Evolutionary conservation across 495 filamentous ascomycete genomes (phyloP).

Genomic region (Penicillium lividum): DNA sequence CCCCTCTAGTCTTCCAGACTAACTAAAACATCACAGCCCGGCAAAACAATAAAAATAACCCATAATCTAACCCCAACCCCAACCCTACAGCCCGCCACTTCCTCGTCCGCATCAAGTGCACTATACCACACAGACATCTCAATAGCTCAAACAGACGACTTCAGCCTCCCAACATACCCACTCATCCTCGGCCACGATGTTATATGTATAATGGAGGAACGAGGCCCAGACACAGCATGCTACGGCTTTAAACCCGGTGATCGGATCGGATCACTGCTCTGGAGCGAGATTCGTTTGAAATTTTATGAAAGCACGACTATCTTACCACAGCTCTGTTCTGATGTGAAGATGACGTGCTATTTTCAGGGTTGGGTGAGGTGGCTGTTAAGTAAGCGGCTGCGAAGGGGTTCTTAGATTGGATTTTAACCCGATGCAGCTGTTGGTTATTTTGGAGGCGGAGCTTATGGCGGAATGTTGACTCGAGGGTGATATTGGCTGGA

Average conservation of each 20-base stretch:
- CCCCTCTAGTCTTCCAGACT: too few species aligned
- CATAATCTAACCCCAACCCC: conserved; percentile 15
- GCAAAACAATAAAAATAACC: conserved; percentile 14
- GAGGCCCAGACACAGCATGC: conserved; percentile 14
- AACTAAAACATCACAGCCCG: conserved; percentile 5
- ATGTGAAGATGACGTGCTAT: conserved; percentile 13
- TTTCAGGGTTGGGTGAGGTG: conserved; percentile 18
- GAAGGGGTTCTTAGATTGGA: conserved; percentile 22
- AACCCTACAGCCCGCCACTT: conserved; percentile 15
- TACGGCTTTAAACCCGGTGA: conserved; percentile 18
- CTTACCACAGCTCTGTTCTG: conserved; percentile 11
- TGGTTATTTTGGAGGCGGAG: conserved; percentile 3
- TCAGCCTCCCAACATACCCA: not conserved
- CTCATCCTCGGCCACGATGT: conserved; percentile 24
- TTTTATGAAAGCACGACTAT: conserved; percentile 13
- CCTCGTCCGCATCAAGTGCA: conserved; percentile 20
- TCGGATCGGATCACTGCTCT: conserved; percentile 17
- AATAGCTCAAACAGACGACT: not conserved
- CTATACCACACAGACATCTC: conserved; percentile 21
- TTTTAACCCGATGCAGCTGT: conserved; percentile 15
- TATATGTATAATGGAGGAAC: conserved; percentile 17
- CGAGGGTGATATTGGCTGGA: not conserved
- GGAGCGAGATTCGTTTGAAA: conserved; percentile 15
- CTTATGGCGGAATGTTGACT: conserved; percentile 14
- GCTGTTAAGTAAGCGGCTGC: conserved; percentile 19